Conservation (phyloP, 768 basidiomycete species). For the Leccinum broughii region DNA sequence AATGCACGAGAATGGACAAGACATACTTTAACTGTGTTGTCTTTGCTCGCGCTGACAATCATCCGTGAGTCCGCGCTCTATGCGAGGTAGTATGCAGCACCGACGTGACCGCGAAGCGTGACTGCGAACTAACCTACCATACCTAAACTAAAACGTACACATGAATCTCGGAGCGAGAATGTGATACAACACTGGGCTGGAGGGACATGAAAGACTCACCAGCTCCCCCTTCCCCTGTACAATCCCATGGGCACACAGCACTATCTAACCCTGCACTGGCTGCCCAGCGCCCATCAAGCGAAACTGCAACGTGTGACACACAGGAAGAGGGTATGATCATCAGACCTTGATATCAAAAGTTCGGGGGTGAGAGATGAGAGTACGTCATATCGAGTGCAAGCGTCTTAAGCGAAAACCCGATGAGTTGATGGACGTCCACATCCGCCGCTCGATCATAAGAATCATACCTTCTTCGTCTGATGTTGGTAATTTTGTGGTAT, state of each 20-base stretch:
- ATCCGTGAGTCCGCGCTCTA: conserved; percentile 95
- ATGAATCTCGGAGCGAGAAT: not conserved
- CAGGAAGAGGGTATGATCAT: conserved; percentile 96
- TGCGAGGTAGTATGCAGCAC: conserved; percentile 88
- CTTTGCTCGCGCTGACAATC: conserved; percentile 93
- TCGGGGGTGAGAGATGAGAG: conserved; percentile 68
- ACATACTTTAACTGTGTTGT: conserved; percentile 89
- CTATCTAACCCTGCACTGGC: conserved; percentile 92
- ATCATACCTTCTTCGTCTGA: too few relatives aligned
- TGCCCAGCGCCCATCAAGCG: conserved; percentile 85
- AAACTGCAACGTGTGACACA: conserved; percentile 97
- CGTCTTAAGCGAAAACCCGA: conserved; percentile 41
- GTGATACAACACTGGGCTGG: not conserved
- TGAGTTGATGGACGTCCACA: not conserved
- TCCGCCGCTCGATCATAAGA: conserved; percentile 25
- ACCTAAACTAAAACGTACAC: not conserved
- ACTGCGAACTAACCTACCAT: conserved; percentile 82
- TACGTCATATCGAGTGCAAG: conserved; percentile 55
- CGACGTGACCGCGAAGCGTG: conserved; percentile 88
- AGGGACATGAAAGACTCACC: conserved; percentile 32
- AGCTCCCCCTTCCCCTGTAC: conserved; percentile 38
- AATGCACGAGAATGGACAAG: not conserved
- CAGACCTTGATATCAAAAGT: conserved; percentile 90
- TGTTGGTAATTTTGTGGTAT: conserved; percentile 45
- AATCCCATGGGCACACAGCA: conserved; percentile 84